phyloP scores from a whole-genome alignment of 768 basidiomycete species.

The Calocybe gangraenosa region DNA sequence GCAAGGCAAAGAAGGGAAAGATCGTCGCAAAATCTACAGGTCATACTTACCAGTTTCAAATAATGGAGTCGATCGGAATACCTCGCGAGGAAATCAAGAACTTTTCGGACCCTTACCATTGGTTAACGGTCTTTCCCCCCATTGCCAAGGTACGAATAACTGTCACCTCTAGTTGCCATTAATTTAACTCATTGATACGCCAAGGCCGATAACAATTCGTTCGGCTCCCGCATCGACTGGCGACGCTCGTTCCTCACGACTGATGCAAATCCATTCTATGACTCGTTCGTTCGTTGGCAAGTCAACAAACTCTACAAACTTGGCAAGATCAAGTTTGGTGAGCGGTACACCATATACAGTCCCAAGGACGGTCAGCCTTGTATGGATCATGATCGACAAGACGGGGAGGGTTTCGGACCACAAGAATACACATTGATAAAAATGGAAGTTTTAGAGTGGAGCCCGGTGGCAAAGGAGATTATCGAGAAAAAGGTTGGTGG shows the following conservation, averaged over 20 bases:
- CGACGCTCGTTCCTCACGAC: constrained; percentile 92
- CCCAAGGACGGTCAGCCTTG: constrained; percentile 99
- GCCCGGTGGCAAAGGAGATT: constrained; percentile 57
- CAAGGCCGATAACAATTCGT: constrained; percentile 66
- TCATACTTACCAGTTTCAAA: constrained; percentile 96
- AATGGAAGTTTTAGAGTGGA: constrained; percentile 90
- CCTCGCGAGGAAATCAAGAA: constrained; percentile 88
- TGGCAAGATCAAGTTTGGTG: constrained; percentile 96
- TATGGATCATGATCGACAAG: constrained; percentile 98
- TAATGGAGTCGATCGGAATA: constrained; percentile 92
- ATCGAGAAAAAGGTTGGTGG: constrained; percentile 68
- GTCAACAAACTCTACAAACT: constrained; percentile 85
- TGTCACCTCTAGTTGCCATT: not conserved
- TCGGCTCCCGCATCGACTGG: constrained; percentile 99
- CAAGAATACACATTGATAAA: constrained; percentile 95
- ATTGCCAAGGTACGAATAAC: constrained; percentile 49
- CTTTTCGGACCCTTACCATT: constrained; percentile 93
- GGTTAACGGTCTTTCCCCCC: constrained; percentile 94
- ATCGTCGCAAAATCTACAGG: constrained; percentile 91
- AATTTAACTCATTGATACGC: not conserved
- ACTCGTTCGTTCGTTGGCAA: constrained; percentile 97
- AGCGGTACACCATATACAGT: constrained; percentile 97
- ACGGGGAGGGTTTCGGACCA: constrained; percentile 92
- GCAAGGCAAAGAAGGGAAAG: constrained; percentile 95
- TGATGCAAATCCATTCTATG: constrained; percentile 94